A percentile compares a stretch with the other conserved stretches of the same genome.
Evolutionary conservation across 2,329 filamentous ascomycete species (phyloP).

Genomic region (Sclerotinia subarctica): DNA sequence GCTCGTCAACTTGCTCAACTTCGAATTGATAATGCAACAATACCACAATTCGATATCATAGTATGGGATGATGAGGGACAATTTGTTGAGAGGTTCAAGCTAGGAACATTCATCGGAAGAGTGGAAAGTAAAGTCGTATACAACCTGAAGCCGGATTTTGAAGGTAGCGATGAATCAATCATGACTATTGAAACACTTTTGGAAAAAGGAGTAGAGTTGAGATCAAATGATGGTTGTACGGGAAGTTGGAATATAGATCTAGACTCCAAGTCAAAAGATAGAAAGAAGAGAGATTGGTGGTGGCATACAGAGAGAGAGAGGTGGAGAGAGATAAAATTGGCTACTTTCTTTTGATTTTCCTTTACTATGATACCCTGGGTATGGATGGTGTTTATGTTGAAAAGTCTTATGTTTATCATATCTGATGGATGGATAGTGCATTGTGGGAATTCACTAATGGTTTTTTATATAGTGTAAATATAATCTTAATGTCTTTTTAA

Average conservation of each 20-base stretch:
- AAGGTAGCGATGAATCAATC: slow-evolving; percentile 53
- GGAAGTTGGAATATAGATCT: slow-evolving; percentile 27
- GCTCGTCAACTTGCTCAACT: slow-evolving; percentile 63
- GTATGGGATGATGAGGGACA: slow-evolving; percentile 49
- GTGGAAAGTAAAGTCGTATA: slow-evolving; percentile 59
- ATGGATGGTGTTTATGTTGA: slow-evolving; percentile 4
- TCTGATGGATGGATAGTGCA: neutral
- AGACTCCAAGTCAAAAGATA: slow-evolving; percentile 22
- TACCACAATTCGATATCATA: slow-evolving; percentile 56
- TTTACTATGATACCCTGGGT: slow-evolving; percentile 19
- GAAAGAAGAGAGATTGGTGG: slow-evolving; percentile 34
- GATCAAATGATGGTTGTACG: slow-evolving; percentile 31
- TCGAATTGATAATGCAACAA: slow-evolving; percentile 56
- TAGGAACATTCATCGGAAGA: slow-evolving; percentile 62
- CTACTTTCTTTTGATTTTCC: slow-evolving; percentile 28
- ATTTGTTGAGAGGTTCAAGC: slow-evolving; percentile 49
- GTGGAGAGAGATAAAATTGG: slow-evolving; percentile 32
- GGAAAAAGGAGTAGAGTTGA: slow-evolving; percentile 34
- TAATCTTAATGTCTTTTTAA: neutral
- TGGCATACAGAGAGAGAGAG: slow-evolving; percentile 35
- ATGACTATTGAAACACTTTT: slow-evolving; percentile 53
- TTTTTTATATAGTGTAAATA: neutral
- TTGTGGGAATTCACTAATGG: neutral
- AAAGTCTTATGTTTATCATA: neutral
- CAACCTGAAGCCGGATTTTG: slow-evolving; percentile 50